A percentile compares a stretch with the other conserved stretches of the same genome.
phyloP scores from a whole-genome alignment of 176 grass and related monocot species.

The Cenchrus fungigraminus region DNA sequence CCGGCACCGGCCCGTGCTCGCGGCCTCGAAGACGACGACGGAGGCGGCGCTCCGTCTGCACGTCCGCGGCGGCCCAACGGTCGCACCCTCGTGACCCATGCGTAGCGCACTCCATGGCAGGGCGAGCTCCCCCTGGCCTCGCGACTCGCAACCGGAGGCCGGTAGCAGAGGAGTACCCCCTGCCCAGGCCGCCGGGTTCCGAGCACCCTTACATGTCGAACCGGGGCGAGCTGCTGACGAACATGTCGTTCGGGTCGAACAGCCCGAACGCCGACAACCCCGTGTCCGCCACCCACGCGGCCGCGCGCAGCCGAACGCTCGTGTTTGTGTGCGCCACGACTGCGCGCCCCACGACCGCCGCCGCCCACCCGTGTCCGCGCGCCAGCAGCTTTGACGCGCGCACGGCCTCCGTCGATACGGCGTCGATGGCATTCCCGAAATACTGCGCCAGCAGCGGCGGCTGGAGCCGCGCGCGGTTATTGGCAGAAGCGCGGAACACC shows the following conservation, averaged over 20 bases:
- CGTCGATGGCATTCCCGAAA: slow-evolving; percentile 59
- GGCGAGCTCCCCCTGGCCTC: too few species aligned
- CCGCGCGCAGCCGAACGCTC: background rate
- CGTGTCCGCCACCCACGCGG: background rate
- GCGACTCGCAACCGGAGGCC: too few species aligned
- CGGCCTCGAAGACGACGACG: too few species aligned
- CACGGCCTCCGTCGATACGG: slow-evolving; percentile 6
- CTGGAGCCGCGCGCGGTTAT: slow-evolving; percentile 55
- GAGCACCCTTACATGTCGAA: slow-evolving; percentile 71
- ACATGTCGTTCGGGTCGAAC: slow-evolving; percentile 40
- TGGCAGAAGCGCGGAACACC: slow-evolving; percentile 34
- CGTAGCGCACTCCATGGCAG: too few species aligned
- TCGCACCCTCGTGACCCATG: too few species aligned
- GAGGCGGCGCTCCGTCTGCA: too few species aligned
- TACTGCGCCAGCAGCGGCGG: slow-evolving; percentile 52
- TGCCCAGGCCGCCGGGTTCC: too few species aligned
- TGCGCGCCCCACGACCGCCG: slow-evolving; percentile 1
- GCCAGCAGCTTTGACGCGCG: slow-evolving; percentile 48
- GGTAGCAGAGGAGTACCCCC: too few species aligned
- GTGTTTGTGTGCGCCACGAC: slow-evolving; percentile 1
- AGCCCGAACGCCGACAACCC: slow-evolving; percentile 20
- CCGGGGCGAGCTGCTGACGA: slow-evolving; percentile 67
- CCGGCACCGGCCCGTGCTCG: too few species aligned
- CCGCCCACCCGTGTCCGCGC: slow-evolving; percentile 18
- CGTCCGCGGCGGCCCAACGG: too few species aligned